Evolutionary conservation across 371 early-diverging fungal species (phyloP), one percentile per base, ranked within the genome.

Genomic region (Saksenaea oblongispora): DNA sequence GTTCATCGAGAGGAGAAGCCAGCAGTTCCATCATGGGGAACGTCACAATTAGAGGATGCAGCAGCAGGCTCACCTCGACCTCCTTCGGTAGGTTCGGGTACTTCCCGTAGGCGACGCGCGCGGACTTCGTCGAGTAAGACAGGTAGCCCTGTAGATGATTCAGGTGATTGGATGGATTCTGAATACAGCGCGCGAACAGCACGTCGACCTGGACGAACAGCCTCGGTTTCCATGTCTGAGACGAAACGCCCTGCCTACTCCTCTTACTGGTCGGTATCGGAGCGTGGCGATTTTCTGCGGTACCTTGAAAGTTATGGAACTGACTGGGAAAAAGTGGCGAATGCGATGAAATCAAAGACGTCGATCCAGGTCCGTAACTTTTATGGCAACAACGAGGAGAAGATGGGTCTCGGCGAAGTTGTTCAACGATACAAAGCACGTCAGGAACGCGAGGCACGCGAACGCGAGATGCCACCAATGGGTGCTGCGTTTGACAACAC

Each of bases 181-280:
- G 74, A 72, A 27, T 73, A 64, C 57, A 44, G 66, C 1, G 13
- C 55, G 0, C 58, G 66, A 2, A 51, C 60, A 1, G 61, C 64
- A n/a, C 73, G 79, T 39, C 69, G 73, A 53, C 55, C 73, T 18
- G 74, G 70, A 27, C 66, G 72, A 35, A 63, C 72, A 2, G 44
- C 74, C 7, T 67, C 71, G 18, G 55, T 74, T 7, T 31, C 73
- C 39, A n/a, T 59, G 4, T 34, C 71, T 5, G 67, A 65, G 1
- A 51, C 62, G 0, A 84, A 77, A 47, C 78, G 77, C 0, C 74
- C 85, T 18, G 72, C 78, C 0, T 87, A 85, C 66, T 91, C 92
- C 5, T 95, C 96, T 0, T 95, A 94, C 61, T 96, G 96, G 96
- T 89, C 95, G 5, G 86, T 88, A 7, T 83, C 84, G 4, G 96